phyloP scores from a whole-genome alignment of 2,329 filamentous ascomycete species.

The Alternaria consortialis region DNA sequence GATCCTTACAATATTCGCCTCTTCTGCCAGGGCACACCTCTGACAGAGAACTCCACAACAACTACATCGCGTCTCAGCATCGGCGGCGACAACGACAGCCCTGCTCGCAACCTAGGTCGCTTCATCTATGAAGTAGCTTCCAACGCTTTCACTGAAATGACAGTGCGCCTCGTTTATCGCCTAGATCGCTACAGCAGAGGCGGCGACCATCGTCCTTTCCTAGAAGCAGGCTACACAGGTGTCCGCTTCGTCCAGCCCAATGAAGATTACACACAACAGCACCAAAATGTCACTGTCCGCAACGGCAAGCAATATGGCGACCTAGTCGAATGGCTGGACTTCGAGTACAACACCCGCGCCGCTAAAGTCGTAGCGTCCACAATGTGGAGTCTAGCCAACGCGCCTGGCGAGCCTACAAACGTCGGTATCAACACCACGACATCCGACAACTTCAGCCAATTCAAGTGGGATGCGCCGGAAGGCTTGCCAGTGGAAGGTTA shows the following conservation, averaged over 20 bases:
- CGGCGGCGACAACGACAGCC: slow-evolving; percentile 60
- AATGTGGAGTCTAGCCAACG: slow-evolving; percentile 62
- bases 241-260: slow-evolving; percentile 64
- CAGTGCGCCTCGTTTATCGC: slow-evolving; percentile 62
- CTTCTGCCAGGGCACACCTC: slow-evolving; percentile 59
- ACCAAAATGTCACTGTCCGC: slow-evolving; percentile 60
- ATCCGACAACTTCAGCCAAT: slow-evolving; percentile 58
- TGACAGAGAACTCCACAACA: slow-evolving; percentile 52
- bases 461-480: slow-evolving; percentile 56
- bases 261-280: slow-evolving; percentile 65
- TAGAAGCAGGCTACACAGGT: slow-evolving; percentile 61
- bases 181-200: slow-evolving; percentile 64
- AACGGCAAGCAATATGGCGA: slow-evolving; percentile 63
- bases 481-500: slow-evolving; percentile 56
- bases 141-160: slow-evolving; percentile 61
- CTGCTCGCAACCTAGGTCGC: slow-evolving; percentile 61
- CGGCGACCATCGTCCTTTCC: slow-evolving; percentile 64
- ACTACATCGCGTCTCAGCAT: slow-evolving; percentile 49
- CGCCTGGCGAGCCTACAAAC: slow-evolving; percentile 58
- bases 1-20: slow-evolving; percentile 62
- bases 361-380: slow-evolving; percentile 62
- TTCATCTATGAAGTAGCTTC: slow-evolving; percentile 63
- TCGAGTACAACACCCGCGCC: slow-evolving; percentile 62
- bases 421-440: slow-evolving; percentile 56
- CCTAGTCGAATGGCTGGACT: slow-evolving; percentile 62